These are phyloP conservation scores for Aspergillus baeticus DNA, from an alignment of 495 filamentous ascomycete genomes.

Conservation along the genomic window DNA sequence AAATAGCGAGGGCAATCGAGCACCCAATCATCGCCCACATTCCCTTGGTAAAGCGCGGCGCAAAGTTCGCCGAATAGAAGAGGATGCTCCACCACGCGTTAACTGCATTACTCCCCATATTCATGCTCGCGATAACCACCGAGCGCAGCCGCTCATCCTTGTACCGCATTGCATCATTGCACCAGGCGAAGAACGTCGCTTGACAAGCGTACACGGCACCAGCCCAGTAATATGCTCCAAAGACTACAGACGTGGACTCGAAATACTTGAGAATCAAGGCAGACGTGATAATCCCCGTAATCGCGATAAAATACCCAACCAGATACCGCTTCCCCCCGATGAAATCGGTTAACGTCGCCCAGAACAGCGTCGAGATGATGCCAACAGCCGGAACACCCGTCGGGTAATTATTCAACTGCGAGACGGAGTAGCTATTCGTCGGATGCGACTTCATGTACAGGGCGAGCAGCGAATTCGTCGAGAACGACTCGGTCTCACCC, in stretches of 20 bases:
- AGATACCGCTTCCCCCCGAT: conserved; percentile 47
- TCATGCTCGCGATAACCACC: conserved; percentile 55
- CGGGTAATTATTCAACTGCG: conserved; percentile 49
- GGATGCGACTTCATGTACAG: conserved; percentile 33
- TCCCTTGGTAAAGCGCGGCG: conserved; percentile 56
- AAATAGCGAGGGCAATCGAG: conserved; percentile 48
- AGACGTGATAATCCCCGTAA: conserved; percentile 46
- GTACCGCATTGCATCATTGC: conserved; percentile 54
- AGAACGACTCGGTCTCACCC: conserved; percentile 49
- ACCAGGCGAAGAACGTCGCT: conserved; percentile 60
- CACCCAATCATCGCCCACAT: conserved; percentile 61
- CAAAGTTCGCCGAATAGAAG: conserved; percentile 59
- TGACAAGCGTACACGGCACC: conserved; percentile 57
- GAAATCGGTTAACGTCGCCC: conserved; percentile 53
- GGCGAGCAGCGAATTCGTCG: conserved; percentile 42
- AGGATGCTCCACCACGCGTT: conserved; percentile 64
- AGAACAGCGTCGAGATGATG: conserved; percentile 51
- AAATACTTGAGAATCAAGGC: conserved; percentile 48
- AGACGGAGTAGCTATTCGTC: conserved; percentile 39
- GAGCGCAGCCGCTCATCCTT: conserved; percentile 45
- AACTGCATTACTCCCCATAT: conserved; percentile 54
- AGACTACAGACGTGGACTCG: conserved; percentile 39
- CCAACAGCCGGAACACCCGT: conserved; percentile 48
- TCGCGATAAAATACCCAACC: conserved; percentile 53
- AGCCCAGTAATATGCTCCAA: conserved; percentile 55